Evolutionary conservation across 2,329 filamentous ascomycete genomes (phyloP), one percentile per base, ranked within the genome.

Genomic region (Clarireedia monteithiana): DNA sequence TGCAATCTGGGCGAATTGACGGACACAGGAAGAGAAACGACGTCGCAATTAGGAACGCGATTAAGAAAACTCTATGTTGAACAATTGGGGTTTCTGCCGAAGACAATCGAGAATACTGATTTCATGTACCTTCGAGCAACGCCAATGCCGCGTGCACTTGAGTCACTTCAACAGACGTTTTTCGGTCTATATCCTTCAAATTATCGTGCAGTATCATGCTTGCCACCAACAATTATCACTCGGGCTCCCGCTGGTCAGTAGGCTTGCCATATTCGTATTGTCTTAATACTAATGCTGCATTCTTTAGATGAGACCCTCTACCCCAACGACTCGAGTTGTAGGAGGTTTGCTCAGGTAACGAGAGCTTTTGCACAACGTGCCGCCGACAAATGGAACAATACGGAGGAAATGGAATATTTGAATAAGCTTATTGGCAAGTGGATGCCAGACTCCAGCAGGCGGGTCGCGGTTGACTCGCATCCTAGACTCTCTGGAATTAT

Each of bases 401-500:
- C 86, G 0, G 78, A 85, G 14, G 89, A 97, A 58, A 92, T 97
- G 85, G 79, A 80, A 34, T 91, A 95, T 68, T 74, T 96, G 24
- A 91, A 87, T 64, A 84, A 81, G 58, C 73, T 88, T 58, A 83
- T 91, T 53, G 84, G 86, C 38, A 90, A 88, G 69, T 95, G 87
- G 83, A 95, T 97, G 88, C 89, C 90, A 0, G 77, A 83, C 6
- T 77, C 78, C 38, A 78, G 76, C 30, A 80, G 80, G 10, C 77
- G 79, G 40, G 84, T 96, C 7, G 88, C 87, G 26, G 89, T 97
- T 7, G 91, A 96, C 70, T 85, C 85, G 1, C 85, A 86, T 58
- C 94, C 94, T 0, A 80, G 91, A 46, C 77, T 97, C 12, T 91
- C 85, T 5, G 94, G 94, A 53, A 86, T 99, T 65, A 90, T 95